phyloP scores from a whole-genome alignment of 176 grass and related monocot genomes.

The Avena eriantha region DNA sequence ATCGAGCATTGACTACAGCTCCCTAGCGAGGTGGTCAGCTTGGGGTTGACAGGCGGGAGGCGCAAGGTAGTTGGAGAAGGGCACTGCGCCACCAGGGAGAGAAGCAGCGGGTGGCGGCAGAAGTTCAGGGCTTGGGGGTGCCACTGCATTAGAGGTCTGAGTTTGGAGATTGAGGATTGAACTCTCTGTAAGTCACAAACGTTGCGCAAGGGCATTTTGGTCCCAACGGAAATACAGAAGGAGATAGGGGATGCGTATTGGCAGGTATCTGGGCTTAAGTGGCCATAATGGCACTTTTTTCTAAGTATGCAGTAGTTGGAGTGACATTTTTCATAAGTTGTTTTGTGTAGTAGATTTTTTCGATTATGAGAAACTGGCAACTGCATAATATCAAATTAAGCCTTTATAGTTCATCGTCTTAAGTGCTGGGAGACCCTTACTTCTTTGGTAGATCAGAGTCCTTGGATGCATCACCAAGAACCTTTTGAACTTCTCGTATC shows the following conservation, averaged over 20 bases:
- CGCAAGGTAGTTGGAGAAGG: not conserved
- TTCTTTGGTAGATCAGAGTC: conserved; percentile 80
- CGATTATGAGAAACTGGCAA: not conserved
- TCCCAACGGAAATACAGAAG: not conserved
- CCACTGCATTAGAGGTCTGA: not conserved
- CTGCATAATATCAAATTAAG: not conserved
- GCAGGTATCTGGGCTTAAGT: not conserved
- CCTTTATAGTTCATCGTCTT: conserved; percentile 20
- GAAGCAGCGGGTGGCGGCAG: not conserved
- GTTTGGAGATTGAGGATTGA: not conserved
- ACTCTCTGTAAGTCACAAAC: not conserved
- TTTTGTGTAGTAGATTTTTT: not conserved
- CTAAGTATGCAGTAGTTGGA: not conserved
- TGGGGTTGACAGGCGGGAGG: not conserved
- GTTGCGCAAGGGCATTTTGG: not conserved
- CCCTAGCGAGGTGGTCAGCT: not conserved
- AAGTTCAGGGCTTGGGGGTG: not conserved
- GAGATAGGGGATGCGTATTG: not conserved
- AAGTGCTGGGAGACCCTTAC: conserved; percentile 45
- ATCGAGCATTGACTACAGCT: not conserved
- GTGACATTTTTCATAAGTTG: not conserved
- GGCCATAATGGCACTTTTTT: not conserved
- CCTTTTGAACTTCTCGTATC: conserved; percentile 80
- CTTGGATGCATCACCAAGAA: conserved; percentile 84
- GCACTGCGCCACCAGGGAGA: not conserved